A percentile compares a stretch with the other conserved stretches of the same genome.
phyloP scores from a whole-genome alignment of 495 filamentous ascomycete genomes.

The Neurospora discreta region DNA sequence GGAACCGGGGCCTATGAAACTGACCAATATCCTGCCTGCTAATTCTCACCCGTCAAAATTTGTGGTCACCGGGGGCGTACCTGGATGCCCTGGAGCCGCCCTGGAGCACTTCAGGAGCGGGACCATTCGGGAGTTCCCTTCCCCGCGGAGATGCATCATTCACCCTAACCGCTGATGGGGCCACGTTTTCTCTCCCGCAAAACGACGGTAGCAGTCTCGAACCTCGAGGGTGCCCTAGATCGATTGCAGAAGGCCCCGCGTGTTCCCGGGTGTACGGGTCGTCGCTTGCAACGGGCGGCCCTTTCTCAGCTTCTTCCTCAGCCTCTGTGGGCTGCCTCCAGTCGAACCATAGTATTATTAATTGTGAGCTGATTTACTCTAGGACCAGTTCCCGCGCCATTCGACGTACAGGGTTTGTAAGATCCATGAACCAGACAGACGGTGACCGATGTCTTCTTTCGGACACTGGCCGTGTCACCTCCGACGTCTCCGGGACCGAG shows the following conservation, averaged over 20 bases:
- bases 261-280: neutral
- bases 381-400: neutral
- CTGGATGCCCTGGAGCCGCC: neutral
- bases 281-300: neutral
- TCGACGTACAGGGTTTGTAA: neutral
- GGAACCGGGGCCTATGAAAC: neutral
- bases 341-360: conserved; percentile 10
- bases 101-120: neutral
- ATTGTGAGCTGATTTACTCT: conserved; percentile 14
- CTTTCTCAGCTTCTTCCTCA: neutral
- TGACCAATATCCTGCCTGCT: neutral
- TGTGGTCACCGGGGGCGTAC: neutral
- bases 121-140: conserved; percentile 6
- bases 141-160: conserved; percentile 14
- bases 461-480: neutral
- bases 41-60: neutral
- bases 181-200: neutral
- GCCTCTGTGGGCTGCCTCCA: neutral
- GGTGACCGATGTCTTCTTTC: neutral
- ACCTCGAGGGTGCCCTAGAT: neutral
- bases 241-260: neutral
- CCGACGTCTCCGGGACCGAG: neutral
- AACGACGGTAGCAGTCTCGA: neutral
- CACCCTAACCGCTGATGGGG: neutral
- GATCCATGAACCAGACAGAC: neutral